Evolutionary conservation across 2,329 filamentous ascomycete species (phyloP), one percentile per base, ranked within the genome.

Genomic region (Cylindrodendrum hubeiense): DNA sequence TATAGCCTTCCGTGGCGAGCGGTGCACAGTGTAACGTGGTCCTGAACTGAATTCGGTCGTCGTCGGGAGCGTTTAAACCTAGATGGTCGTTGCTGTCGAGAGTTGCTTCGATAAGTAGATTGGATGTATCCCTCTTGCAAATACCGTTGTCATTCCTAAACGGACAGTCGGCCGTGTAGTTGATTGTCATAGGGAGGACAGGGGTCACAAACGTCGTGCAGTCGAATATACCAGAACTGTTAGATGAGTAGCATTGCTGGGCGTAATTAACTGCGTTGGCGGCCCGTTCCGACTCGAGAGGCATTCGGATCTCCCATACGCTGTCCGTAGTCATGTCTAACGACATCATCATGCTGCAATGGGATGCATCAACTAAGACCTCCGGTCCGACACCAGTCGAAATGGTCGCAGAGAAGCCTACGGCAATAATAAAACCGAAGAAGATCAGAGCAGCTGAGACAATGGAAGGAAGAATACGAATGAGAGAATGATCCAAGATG

Each of bases 221-320:
- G 22, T 30, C 51, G 9, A 54, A 21, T 3, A 7, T 34, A 3
- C 51, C 51, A 17, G 51, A 54, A 8, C 34, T 39, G 10, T 54
- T 39, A 21, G 51, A 54, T 19, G 34, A 22, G 22, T 54, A 54
- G 33, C 51, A 54, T 17, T 54, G 51, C 13, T 54, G 51, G 7
- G 51, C 51, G 8, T 54, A 54, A 26, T 26, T 54, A 9, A 15
- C 51, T 8, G n/a, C 10, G 15, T 54, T 43, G 22, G 17, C 17
- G 4, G 19, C 17, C 8, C 8, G 21, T 43, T 43, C 5, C 19
- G 34, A 15, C 28, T 30, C 15, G 22, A 13, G 3, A 22, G 33
- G 4, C 7, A 54, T 22, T 13, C 10, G 15, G 22, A 30, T 54
- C 4, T 54, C 51, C 51, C 51, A 54, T 43, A 34, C 3, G 8